These are phyloP conservation scores for Agapanthus africanus DNA, from an alignment of 106 monocot genomes.

Conservation along the genomic window DNA sequence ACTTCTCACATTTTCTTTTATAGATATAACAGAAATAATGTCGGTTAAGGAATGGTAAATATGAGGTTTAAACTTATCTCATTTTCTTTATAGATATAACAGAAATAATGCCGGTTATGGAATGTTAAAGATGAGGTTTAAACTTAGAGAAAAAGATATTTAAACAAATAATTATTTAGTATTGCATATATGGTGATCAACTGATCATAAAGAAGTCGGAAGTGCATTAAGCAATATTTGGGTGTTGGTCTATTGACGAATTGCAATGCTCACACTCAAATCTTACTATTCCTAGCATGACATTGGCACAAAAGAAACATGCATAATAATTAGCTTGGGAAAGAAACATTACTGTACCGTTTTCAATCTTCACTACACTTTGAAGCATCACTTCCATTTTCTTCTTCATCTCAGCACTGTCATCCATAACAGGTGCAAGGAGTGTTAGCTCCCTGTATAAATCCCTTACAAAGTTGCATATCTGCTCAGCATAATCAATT, in stretches of 20 bases:
- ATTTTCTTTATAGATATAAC: too few species aligned
- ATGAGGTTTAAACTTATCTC: too few species aligned
- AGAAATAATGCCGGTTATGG: too few species aligned
- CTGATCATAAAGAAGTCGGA: neutral
- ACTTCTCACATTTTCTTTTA: neutral
- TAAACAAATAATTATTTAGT: neutral
- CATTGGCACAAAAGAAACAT: neutral
- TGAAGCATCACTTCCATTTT: slow-evolving; percentile 98
- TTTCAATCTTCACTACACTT: slow-evolving; percentile 90
- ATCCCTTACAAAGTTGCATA: slow-evolving; percentile 75
- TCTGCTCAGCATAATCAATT: slow-evolving; percentile 84
- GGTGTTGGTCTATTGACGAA: neutral
- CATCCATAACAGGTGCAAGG: slow-evolving; percentile 79
- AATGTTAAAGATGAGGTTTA: neutral
- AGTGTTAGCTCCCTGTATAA: slow-evolving; percentile 78
- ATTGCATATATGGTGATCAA: neutral
- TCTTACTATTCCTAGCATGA: neutral
- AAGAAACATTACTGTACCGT: slow-evolving; percentile 42
- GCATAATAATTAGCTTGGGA: neutral
- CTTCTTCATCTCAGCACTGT: slow-evolving; percentile 92
- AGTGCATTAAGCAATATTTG: neutral
- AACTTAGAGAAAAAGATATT: neutral
- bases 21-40: neutral
- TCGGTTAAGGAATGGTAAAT: neutral
- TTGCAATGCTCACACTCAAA: neutral